Conservation (phyloP, 163 green algal species). For the Chlorella variabilis region DNA sequence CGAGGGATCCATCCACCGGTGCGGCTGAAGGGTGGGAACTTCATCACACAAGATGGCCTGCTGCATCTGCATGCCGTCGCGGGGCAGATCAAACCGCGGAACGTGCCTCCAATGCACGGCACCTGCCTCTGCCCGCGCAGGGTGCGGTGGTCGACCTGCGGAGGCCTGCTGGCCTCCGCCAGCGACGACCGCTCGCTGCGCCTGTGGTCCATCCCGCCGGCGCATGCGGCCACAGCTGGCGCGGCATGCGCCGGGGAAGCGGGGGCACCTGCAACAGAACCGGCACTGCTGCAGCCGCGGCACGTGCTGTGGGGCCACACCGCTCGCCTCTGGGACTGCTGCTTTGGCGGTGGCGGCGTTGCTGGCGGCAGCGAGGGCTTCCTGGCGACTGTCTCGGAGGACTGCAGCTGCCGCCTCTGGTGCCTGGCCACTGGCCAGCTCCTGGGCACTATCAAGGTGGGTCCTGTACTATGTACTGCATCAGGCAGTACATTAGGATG, state of each 20-base stretch:
- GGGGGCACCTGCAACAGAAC: too few relatives aligned
- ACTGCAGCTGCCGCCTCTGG: constrained; percentile 54
- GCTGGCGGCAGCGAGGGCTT: background rate
- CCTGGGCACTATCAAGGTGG: constrained; percentile 14
- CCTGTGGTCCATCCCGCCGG: constrained; percentile 48
- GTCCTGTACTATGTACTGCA: too few relatives aligned
- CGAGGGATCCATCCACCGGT: constrained; percentile 66
- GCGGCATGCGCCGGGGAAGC: background rate
- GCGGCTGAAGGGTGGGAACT: too few relatives aligned
- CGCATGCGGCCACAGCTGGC: background rate
- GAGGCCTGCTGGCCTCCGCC: constrained; percentile 48
- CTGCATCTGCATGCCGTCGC: background rate
- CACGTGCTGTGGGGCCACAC: constrained; percentile 55
- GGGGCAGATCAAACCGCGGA: too few relatives aligned
- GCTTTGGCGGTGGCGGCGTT: constrained; percentile 16
- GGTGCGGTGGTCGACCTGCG: constrained; percentile 50
- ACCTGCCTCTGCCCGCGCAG: too few relatives aligned
- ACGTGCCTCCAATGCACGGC: too few relatives aligned
- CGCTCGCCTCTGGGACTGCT: constrained; percentile 56
- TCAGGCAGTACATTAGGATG: too few relatives aligned
- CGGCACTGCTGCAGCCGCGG: background rate
- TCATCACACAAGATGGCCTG: background rate
- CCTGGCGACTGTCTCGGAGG: constrained; percentile 51
- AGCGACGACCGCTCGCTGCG: constrained; percentile 62
- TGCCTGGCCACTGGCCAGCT: constrained; percentile 19